Base-by-base conservation (phyloP, 495 filamentous ascomycete genomes). In the Pseudomonodictys pantanalensis region DNA sequence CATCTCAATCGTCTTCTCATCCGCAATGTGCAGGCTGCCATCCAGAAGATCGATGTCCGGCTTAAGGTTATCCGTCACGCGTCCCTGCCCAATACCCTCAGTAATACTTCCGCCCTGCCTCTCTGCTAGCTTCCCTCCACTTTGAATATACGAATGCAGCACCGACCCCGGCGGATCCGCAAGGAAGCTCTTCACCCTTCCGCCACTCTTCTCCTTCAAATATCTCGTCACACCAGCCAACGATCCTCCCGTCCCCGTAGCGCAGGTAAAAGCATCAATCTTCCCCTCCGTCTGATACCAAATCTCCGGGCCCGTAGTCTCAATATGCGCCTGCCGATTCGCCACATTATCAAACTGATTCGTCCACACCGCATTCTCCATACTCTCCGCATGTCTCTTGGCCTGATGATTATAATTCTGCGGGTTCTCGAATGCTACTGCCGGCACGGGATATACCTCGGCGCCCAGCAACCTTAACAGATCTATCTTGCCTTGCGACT, bases 331-430 rank as follows among this genome's bases (percentile, higher is more conserved):
- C 70, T 87, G 85, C 26, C 95, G 83, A 73, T 98, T 98, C 51
- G 95, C 93, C 29, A 78, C 82, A 76, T 98, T 98, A 70, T 98
- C 93, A 77, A 98, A 98, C 72, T 98, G 93, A 75, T 98, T 93
- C 25, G 93, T 98, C 93, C 93, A 98, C 1, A 97, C 91, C 6
- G 93, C 91, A 74, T 97, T 97, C 1, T 88, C 85, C 43, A 91
- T 72, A 0, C 77, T 73, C 74, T 95, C 91, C 32, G 93, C 93
- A 73, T 97, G 91, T 11, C 93, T 79, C 42, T 81, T 79, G 10
- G 93, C 93, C 77, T 96, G 91, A 74, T 96, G 92, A 76, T 98
- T 97, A 78, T 97, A 98, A 75, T 98, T 98, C 42, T 91, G 76
- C 20, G 92, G 90, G 78, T 97, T 88, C 54, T 97, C 93, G 71